Conservation (phyloP, 768 basidiomycete genomes). For the Boletus sensibilis region DNA sequence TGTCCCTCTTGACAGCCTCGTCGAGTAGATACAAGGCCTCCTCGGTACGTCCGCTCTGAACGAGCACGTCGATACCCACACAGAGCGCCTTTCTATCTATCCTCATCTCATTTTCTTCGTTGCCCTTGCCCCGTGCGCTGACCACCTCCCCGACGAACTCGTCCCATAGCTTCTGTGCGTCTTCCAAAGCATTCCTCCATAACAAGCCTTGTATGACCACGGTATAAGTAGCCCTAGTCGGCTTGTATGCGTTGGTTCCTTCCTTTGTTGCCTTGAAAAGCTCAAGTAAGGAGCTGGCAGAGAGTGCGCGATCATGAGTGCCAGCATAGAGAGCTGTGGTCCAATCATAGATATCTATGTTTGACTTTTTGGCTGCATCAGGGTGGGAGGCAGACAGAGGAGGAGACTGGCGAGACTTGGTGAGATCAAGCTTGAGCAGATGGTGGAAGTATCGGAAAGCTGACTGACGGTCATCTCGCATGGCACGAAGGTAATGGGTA, state of each 20-base stretch:
- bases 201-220: slow-evolving; percentile 55
- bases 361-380: slow-evolving; percentile 19
- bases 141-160: slow-evolving; percentile 31
- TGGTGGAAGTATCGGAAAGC: slow-evolving; percentile 48
- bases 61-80: slow-evolving; percentile 50
- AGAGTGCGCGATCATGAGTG: slow-evolving; percentile 37
- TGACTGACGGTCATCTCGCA: slow-evolving; percentile 41
- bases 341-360: slow-evolving; percentile 45
- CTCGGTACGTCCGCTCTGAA: slow-evolving; percentile 41
- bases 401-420: slow-evolving; percentile 7
- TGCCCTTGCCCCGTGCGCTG: not conserved
- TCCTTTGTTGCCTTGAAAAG: slow-evolving; percentile 37
- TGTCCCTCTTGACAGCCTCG: slow-evolving; percentile 31
- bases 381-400: not conserved
- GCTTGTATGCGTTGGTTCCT: slow-evolving; percentile 32
- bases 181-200: slow-evolving; percentile 37
- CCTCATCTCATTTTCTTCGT: slow-evolving; percentile 9
- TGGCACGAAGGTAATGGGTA: slow-evolving; percentile 42
- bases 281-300: slow-evolving; percentile 34
- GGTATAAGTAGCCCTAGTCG: slow-evolving; percentile 51
- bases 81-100: slow-evolving; percentile 51
- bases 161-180: slow-evolving; percentile 47
- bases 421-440: slow-evolving; percentile 33
- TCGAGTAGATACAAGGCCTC: slow-evolving; percentile 54
- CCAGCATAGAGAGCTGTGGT: slow-evolving; percentile 47